These are phyloP conservation scores for Drosera capensis DNA, from an alignment of 148 eudicot species.

Conservation along the genomic window DNA sequence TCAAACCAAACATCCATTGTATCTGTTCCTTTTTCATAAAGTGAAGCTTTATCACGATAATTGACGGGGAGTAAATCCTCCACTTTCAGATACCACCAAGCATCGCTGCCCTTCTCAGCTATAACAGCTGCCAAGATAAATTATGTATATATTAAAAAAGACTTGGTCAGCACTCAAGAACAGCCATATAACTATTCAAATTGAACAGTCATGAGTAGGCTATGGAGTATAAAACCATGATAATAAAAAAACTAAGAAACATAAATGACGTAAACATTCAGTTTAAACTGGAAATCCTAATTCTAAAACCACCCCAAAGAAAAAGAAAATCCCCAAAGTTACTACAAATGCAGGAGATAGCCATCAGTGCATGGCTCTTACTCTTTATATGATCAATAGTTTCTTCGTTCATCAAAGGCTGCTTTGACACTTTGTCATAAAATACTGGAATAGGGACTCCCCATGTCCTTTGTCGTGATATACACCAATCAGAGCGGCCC, in stretches of 20 bases:
- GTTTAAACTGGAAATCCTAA: too few relatives aligned
- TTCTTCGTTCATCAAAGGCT: conserved; percentile 80
- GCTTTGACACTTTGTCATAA: conserved; percentile 74
- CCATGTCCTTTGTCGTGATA: conserved; percentile 96
- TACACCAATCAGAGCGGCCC: conserved; percentile 98
- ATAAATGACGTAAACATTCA: background rate
- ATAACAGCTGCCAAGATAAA: conserved; percentile 45
- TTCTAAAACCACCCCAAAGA: too few relatives aligned
- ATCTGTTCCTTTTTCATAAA: conserved; percentile 77
- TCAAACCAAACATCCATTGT: conserved; percentile 99
- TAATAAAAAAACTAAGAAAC: background rate
- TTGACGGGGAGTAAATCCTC: conserved; percentile 79
- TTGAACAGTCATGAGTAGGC: background rate
- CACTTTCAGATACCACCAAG: conserved; percentile 90
- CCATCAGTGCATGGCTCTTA: conserved; percentile 13
- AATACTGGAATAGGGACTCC: conserved; percentile 98
- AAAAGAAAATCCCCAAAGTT: background rate
- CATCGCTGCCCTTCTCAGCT: conserved; percentile 86
- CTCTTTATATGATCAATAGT: conserved; percentile 76
- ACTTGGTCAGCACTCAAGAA: background rate
- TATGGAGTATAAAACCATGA: background rate
- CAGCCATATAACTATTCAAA: background rate
- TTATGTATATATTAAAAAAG: background rate
- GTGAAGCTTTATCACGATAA: conserved; percentile 61
- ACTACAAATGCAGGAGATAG: background rate